A percentile compares a stretch with the other conserved stretches of the same genome.
phyloP scores from a whole-genome alignment of 139 green algal genomes.

The Picochlorum sp. region DNA sequence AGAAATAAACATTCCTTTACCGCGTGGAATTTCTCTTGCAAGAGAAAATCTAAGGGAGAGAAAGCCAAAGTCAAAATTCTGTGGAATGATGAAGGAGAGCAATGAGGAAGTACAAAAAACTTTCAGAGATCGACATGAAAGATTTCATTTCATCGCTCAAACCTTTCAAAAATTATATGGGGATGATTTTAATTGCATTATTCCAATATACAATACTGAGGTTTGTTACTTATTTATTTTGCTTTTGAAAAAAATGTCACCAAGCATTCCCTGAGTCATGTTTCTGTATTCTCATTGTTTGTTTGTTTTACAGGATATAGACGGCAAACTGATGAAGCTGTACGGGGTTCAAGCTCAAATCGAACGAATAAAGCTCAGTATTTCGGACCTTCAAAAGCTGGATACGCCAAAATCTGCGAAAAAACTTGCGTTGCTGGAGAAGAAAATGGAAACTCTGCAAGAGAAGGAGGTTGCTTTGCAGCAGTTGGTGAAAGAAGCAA shows the following conservation, averaged over 20 bases:
- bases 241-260: too few relatives aligned
- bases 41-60: not conserved
- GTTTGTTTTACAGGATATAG: too few relatives aligned
- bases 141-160: not conserved
- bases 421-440: not conserved
- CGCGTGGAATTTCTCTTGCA: too few relatives aligned
- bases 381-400: slow-evolving; percentile 18
- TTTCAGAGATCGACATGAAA: not conserved
- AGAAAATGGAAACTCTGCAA: not conserved
- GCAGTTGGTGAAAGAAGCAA: not conserved
- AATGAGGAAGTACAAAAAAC: not conserved
- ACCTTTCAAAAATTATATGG: slow-evolving; percentile 33
- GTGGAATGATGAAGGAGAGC: not conserved
- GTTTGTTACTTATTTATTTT: slow-evolving; percentile 1
- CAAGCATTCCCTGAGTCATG: not conserved
- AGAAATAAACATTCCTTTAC: too few relatives aligned
- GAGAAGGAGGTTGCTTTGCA: not conserved
- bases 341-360: slow-evolving; percentile 31
- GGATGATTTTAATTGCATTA: slow-evolving; percentile 42
- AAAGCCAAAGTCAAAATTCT: not conserved
- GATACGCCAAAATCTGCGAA: slow-evolving; percentile 13
- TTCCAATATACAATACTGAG: slow-evolving; percentile 28
- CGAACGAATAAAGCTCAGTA: slow-evolving; percentile 22
- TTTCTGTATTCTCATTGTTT: not conserved
- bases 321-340: not conserved